phyloP scores from a whole-genome alignment of 352 stramenopile species.

The Phytophthora macrochlamydospora region DNA sequence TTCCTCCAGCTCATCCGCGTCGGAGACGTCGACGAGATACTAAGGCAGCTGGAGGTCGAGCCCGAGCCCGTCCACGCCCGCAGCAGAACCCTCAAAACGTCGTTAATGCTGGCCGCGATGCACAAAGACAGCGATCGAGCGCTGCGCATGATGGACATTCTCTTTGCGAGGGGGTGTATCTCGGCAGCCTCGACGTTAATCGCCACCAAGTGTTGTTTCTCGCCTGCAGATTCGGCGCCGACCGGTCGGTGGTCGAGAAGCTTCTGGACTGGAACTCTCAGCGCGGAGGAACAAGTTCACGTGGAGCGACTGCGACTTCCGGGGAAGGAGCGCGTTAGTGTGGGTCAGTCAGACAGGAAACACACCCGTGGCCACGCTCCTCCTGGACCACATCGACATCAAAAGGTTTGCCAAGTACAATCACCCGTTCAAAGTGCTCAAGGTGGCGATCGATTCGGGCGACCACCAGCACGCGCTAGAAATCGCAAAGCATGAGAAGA shows the following conservation, averaged over 20 bases:
- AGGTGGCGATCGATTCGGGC: slow-evolving; percentile 14
- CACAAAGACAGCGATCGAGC: slow-evolving; percentile 2
- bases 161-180: slow-evolving; percentile 7
- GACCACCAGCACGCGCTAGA: slow-evolving; percentile 14
- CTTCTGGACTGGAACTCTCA: slow-evolving; percentile 5
- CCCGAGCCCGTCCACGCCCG: slow-evolving; percentile 8
- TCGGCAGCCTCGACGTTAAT: slow-evolving; percentile 7
- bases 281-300: slow-evolving; percentile 13
- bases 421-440: slow-evolving; percentile 18
- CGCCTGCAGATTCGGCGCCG: slow-evolving; percentile 7
- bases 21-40: not conserved
- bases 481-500: slow-evolving; percentile 11
- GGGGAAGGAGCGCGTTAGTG: slow-evolving; percentile 18
- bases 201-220: not conserved
- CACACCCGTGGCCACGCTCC: slow-evolving; percentile 5
- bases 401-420: slow-evolving; percentile 7
- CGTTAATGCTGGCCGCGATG: slow-evolving; percentile 20
- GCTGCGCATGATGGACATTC: slow-evolving; percentile 10
- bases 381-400: slow-evolving; percentile 20
- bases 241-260: slow-evolving; percentile 6
- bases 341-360: slow-evolving; percentile 14
- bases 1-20: not conserved
- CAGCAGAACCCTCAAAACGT: slow-evolving; percentile 7
- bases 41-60: slow-evolving; percentile 5
- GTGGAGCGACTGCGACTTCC: no score